Percentiles rank a stretch among this genome's conserved stretches.
These are phyloP conservation scores for Penicillium egyptiacum DNA, from an alignment of 495 filamentous ascomycete species.

Conservation along the genomic window DNA sequence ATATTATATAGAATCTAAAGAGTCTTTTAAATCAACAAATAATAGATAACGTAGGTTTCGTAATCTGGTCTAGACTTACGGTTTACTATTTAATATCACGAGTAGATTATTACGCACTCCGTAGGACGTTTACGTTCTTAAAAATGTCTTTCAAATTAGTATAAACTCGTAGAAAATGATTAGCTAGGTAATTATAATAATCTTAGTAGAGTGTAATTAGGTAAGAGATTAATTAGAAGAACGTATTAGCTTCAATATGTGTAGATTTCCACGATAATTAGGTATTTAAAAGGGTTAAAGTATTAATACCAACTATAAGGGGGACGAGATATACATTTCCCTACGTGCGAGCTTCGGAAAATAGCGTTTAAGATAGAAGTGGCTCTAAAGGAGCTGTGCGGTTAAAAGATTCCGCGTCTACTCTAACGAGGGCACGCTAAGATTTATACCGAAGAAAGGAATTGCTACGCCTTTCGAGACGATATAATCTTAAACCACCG, in stretches of 20 bases:
- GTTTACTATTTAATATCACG: background rate
- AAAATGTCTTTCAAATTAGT: background rate
- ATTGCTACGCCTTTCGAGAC: too few species aligned
- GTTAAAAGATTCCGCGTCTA: too few species aligned
- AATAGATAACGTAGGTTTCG: background rate
- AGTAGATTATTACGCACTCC: background rate
- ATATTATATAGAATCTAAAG: background rate
- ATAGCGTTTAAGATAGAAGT: too few species aligned
- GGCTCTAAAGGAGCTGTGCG: too few species aligned
- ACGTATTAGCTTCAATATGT: background rate
- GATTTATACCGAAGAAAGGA: too few species aligned
- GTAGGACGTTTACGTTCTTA: background rate
- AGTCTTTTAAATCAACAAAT: background rate
- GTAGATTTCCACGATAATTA: background rate
- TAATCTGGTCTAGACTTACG: background rate
- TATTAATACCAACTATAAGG: background rate
- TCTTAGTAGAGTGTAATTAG: background rate
- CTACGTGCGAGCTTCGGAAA: too few species aligned
- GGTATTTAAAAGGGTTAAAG: background rate
- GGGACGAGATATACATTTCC: conserved; percentile 10
- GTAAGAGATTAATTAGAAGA: conserved; percentile 8
- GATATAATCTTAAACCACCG: too few species aligned
- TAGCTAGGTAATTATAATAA: background rate
- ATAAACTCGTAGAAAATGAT: background rate
- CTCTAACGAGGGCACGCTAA: too few species aligned